Percentiles rank a stretch among this genome's conserved stretches.
These are phyloP conservation scores for Periconia macrospinosa DNA, from an alignment of 2,329 filamentous ascomycete genomes.

Conservation along the genomic window DNA sequence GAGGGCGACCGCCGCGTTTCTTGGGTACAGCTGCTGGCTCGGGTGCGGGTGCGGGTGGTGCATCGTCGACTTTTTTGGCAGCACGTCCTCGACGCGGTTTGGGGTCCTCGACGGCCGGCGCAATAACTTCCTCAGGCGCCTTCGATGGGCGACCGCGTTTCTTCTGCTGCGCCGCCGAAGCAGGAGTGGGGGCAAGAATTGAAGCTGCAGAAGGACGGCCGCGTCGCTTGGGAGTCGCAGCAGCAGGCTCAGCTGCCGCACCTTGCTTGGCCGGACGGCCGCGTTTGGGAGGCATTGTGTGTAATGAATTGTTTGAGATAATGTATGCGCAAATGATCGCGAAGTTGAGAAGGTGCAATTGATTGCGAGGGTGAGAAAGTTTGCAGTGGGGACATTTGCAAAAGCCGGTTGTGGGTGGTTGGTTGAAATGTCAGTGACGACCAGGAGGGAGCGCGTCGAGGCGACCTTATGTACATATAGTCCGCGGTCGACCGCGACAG, in stretches of 20 bases:
- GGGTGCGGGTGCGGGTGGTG: conserved; percentile 1
- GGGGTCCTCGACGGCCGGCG: conserved; percentile 7
- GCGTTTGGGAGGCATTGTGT: conserved; percentile 10
- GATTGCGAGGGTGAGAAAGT: not conserved
- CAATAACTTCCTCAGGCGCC: conserved; percentile 1
- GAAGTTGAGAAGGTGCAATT: not conserved
- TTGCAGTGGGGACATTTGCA: not conserved
- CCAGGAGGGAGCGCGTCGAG: too few species aligned
- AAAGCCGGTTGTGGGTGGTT: too few species aligned
- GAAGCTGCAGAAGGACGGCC: conserved; percentile 16
- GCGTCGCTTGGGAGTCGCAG: conserved; percentile 19
- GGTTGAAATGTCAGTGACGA: too few species aligned
- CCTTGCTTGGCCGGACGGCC: conserved; percentile 18
- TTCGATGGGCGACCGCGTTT: conserved; percentile 26
- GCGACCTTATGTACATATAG: too few species aligned
- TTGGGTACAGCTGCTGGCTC: conserved; percentile 9
- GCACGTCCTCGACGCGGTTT: conserved; percentile 15
- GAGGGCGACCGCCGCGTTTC: conserved; percentile 13
- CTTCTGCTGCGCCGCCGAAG: conserved; percentile 10
- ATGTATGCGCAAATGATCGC: not conserved
- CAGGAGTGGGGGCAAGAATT: not conserved
- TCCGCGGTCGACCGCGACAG: too few species aligned
- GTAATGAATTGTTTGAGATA: not conserved
- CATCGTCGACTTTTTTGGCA: conserved; percentile 7
- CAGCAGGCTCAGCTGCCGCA: not conserved